Evolutionary conservation across 495 filamentous ascomycete genomes (phyloP), one percentile per base, ranked within the genome.

Genomic region (Lasiosphaeriaceae sp.): DNA sequence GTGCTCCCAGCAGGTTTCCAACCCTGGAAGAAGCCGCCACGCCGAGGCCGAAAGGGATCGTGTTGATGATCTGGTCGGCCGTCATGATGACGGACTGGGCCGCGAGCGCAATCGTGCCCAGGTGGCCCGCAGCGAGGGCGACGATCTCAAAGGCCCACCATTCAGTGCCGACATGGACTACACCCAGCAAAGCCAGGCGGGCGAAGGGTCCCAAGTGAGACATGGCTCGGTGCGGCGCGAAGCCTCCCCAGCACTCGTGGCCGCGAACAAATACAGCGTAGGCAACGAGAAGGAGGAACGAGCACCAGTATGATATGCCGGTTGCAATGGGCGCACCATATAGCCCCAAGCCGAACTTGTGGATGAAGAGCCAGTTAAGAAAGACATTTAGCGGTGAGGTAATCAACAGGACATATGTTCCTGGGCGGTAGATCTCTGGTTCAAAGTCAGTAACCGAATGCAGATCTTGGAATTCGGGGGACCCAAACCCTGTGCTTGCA

Each of bases 61-160:
- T 96, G 64, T 94, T 96, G 71, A 97, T 84, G 45, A 96, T 85
- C 66, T 95, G 90, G 68, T 96, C 92, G 0, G 90, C 87, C 0
- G 92, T 96, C 91, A 96, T 96, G 70, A 96, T 93, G 37, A 97
- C 91, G 57, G 85, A 89, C 66, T 97, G 92, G 0, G 92, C 86
- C 11, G 92, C 92, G 0, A 96, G 78, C 0, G 92, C 79, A 39
- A 94, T 86, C 0, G 88, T 94, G 9, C 92, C 92, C 0, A 97
- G 78, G 9, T 85, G 79, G 11, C 92, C 92, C 3, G 92, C 92
- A 2, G 86, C 91, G 0, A 97, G 77, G 1, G 92, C 90, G n/a
- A 96, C 91, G 54, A 97, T 96, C 71, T 96, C 92, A 61, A 95
- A 96, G 0, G 92, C 92, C 91, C 92, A 96, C 92, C 92, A 96